Conservation (phyloP, 2,329 filamentous ascomycete species). For the Lachnellula arida region DNA sequence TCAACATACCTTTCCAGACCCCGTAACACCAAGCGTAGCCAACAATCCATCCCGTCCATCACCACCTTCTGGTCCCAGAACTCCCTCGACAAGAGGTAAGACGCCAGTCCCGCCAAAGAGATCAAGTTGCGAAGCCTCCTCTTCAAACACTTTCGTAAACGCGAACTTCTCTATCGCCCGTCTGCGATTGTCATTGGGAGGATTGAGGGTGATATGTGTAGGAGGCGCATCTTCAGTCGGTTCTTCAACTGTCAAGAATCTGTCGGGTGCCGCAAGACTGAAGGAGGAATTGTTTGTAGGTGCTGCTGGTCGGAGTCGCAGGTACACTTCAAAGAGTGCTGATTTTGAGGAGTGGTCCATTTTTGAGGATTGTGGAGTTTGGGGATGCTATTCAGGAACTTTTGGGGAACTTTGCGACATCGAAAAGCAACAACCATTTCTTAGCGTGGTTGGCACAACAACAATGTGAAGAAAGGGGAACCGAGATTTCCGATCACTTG, state of each 20-base stretch:
- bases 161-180: conserved; percentile 89
- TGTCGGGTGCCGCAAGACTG: conserved; percentile 45
- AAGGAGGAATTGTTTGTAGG: conserved; percentile 34
- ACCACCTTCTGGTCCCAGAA: conserved; percentile 65
- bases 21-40: conserved; percentile 89
- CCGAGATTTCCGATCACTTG: too few species aligned
- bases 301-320: conserved; percentile 71
- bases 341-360: conserved; percentile 41
- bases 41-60: conserved; percentile 85
- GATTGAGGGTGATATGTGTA: conserved; percentile 72
- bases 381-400: conserved; percentile 35
- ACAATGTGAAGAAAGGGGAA: background rate
- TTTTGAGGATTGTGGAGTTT: conserved; percentile 52
- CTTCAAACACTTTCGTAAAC: conserved; percentile 91
- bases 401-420: background rate
- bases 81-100: conserved; percentile 71
- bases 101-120: conserved; percentile 79
- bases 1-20: conserved; percentile 78
- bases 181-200: conserved; percentile 76
- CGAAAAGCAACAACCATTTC: background rate
- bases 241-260: conserved; percentile 75
- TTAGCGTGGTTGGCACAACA: background rate
- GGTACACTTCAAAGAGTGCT: conserved; percentile 83
- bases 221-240: conserved; percentile 43
- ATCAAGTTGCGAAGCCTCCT: conserved; percentile 77